A percentile compares a stretch with the other conserved stretches of the same genome.
Conservation (phyloP, 208 protist genomes). For the Tritrichomonas foetus region DNA sequence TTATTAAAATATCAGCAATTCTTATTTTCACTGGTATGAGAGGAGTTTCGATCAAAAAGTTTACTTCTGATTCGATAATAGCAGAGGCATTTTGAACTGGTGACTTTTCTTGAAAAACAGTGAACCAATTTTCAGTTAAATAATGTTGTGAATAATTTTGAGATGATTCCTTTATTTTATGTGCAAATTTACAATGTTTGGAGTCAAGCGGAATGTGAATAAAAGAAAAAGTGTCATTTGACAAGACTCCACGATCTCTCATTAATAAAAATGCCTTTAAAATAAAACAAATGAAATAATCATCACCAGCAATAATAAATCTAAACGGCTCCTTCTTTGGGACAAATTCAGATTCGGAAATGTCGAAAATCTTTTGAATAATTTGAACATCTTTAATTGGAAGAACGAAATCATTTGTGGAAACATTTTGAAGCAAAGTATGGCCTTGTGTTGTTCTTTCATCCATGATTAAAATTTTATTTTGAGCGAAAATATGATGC, state of each 20-base stretch:
- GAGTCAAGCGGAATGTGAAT: not conserved
- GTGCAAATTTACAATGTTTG: not conserved
- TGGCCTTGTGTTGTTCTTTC: not conserved
- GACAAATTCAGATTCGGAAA: not conserved
- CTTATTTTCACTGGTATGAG: not conserved
- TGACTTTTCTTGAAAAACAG: not conserved
- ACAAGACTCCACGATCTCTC: not conserved
- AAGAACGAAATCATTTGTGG: not conserved
- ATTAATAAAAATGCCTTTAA: not conserved
- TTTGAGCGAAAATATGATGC: not conserved
- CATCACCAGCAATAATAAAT: conserved; percentile 8
- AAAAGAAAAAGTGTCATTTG: not conserved
- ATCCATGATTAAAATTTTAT: not conserved
- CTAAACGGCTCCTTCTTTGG: not conserved
- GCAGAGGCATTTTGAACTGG: not conserved
- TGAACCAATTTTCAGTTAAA: not conserved
- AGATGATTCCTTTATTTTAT: not conserved
- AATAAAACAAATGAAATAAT: not conserved
- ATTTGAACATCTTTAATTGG: not conserved
- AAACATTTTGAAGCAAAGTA: not conserved
- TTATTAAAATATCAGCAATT: not conserved
- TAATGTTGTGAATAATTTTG: not conserved
- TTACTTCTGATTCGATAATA: not conserved
- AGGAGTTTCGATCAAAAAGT: not conserved
- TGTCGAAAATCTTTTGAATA: conserved; percentile 15